phyloP scores from a whole-genome alignment of 2,329 filamentous ascomycete genomes.

The Neopestalotiopsis rosae region DNA sequence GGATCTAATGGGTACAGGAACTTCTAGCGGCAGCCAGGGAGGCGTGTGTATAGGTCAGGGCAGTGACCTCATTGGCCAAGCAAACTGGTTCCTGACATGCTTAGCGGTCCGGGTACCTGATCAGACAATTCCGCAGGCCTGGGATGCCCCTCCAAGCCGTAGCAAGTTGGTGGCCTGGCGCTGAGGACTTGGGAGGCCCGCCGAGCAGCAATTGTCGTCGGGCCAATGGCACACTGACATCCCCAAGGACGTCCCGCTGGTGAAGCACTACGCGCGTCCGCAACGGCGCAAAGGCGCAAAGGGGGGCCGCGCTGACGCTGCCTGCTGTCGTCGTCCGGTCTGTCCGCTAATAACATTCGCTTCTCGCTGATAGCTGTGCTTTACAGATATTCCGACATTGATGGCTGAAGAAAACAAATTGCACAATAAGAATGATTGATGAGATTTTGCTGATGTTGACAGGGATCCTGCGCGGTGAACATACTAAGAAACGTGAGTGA shows the following conservation, averaged over 20 bases:
- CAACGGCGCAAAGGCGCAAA: not conserved
- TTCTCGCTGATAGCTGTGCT: not conserved
- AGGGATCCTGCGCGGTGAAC: not conserved
- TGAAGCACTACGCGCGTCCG: constrained; percentile 6
- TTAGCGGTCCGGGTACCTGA: constrained; percentile 47
- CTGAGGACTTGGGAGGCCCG: not conserved
- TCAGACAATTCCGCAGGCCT: constrained; percentile 25
- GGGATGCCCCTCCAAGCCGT: not conserved
- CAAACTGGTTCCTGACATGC: constrained; percentile 19
- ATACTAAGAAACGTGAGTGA: not conserved
- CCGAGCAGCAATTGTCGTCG: not conserved
- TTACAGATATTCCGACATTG: not conserved
- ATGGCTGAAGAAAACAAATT: not conserved
- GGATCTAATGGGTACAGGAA: constrained; percentile 8
- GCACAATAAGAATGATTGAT: not conserved
- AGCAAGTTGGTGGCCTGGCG: not conserved
- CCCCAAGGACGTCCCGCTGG: not conserved
- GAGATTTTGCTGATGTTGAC: not conserved
- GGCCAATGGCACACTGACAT: constrained; percentile 6
- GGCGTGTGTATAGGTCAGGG: constrained; percentile 23
- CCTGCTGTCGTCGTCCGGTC: not conserved
- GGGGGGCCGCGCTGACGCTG: constrained; percentile 3
- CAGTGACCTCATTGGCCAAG: constrained; percentile 37
- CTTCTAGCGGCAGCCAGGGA: constrained; percentile 18
- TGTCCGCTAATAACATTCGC: not conserved